A percentile compares a stretch with the other conserved stretches of the same genome.
phyloP scores from a whole-genome alignment of 148 eudicot species.

The Tetragonia tetragonoides region DNA sequence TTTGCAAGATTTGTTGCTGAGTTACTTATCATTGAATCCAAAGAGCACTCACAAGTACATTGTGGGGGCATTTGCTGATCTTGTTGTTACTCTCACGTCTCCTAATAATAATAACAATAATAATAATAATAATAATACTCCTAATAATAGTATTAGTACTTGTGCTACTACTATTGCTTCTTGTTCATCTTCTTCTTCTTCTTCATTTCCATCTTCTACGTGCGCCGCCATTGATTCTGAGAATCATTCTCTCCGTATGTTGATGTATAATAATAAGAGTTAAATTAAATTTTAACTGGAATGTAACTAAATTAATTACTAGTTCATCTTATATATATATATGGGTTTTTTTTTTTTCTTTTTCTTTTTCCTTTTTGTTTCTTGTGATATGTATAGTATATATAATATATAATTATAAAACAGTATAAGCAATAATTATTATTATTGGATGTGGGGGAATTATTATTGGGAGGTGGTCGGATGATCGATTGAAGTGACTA shows the following conservation, averaged over 20 bases:
- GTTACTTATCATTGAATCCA: constrained; percentile 69
- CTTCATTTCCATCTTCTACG: constrained; percentile 10
- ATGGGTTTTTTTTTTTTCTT: not conserved
- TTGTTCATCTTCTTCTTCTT: not conserved
- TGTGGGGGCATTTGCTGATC: constrained; percentile 81
- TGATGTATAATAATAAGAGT: not conserved
- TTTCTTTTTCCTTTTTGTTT: no score
- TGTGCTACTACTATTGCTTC: no score
- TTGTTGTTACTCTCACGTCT: constrained; percentile 63
- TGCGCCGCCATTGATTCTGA: not conserved
- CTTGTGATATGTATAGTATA: no score
- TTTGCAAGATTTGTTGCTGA: constrained; percentile 68
- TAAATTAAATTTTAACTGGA: not conserved
- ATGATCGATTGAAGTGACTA: no score
- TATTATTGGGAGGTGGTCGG: no score
- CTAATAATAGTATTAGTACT: not conserved
- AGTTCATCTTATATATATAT: no score
- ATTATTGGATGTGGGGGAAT: no score
- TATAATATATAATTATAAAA: no score
- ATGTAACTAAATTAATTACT: no score
- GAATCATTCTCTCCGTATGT: no score
- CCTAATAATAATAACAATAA: constrained; percentile 5
- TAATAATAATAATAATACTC: not conserved
- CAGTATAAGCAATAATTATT: no score
- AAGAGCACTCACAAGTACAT: constrained; percentile 80